Conservation (phyloP, 2,329 filamentous ascomycete genomes). For the Zasmidium cellare region DNA sequence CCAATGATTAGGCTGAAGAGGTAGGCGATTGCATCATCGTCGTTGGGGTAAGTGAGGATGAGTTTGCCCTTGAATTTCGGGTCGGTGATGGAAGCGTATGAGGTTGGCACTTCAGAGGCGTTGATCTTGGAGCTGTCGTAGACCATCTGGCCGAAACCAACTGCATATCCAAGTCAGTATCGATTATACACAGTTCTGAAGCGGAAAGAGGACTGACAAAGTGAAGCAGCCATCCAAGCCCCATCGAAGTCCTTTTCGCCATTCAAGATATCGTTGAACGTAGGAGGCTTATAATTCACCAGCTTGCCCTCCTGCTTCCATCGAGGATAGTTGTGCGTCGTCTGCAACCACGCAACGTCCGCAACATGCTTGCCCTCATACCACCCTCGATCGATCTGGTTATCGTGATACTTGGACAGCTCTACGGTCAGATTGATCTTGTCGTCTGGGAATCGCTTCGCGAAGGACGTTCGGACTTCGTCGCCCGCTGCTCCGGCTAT, state of each 20-base stretch:
- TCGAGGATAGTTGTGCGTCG: slow-evolving; percentile 53
- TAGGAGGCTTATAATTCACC: slow-evolving; percentile 51
- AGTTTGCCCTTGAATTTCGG: slow-evolving; percentile 57
- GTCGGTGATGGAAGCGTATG: slow-evolving; percentile 47
- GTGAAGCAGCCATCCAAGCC: slow-evolving; percentile 46
- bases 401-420: slow-evolving; percentile 57
- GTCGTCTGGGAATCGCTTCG: slow-evolving; percentile 50
- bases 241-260: slow-evolving; percentile 45
- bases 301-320: slow-evolving; percentile 52
- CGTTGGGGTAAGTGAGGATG: slow-evolving; percentile 58
- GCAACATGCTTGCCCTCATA: slow-evolving; percentile 41
- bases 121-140: slow-evolving; percentile 39
- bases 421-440: slow-evolving; percentile 57
- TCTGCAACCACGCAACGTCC: slow-evolving; percentile 53
- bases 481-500: slow-evolving; percentile 35
- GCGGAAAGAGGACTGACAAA: slow-evolving; percentile 35
- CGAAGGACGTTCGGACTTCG: slow-evolving; percentile 46
- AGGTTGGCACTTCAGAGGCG: slow-evolving; percentile 32
- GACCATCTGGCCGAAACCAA: slow-evolving; percentile 28
- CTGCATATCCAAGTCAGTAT: background rate
- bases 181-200: slow-evolving; percentile 24
- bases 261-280: slow-evolving; percentile 46
- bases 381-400: slow-evolving; percentile 40
- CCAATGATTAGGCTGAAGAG: slow-evolving; percentile 48
- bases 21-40: slow-evolving; percentile 58